Base-by-base conservation (phyloP, 306 rosid species). In the Inga leiocalycina region DNA sequence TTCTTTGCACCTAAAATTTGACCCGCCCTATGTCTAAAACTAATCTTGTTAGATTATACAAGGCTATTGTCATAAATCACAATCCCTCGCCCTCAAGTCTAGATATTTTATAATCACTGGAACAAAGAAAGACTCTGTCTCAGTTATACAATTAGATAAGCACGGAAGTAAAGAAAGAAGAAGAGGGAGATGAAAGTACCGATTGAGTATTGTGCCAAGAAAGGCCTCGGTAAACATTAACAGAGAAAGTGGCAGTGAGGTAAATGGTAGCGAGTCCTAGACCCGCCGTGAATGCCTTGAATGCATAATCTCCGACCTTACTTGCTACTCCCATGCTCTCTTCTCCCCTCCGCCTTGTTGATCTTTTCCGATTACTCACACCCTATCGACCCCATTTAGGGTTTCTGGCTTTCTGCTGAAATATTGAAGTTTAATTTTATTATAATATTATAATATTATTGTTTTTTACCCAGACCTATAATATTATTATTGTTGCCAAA, bases 171-270 rank as follows among this genome's bases (percentile, higher is more conserved):
- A 7, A 65, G 43, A 65, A 34, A 44, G 13, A 6, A 22, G 37
- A 13, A 22, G n/a, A 74, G 67, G n/a, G 20, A 34, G 34, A 52
- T 20, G 30, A 19, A 41, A 22, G 56, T 24, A 91, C 92, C 65
- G 90, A 85, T 88, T 91, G 95, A 87, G 95, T 81, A 27, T 90
- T 88, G 78, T 89, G 95, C 95, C 93, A 91, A 45, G 93, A 75
- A 76, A 91, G 75, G 75, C 95, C 93, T 82, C 84, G 82, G 86
- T 89, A 85, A 81, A 91, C 88, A 81, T 91, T 89, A 59, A 86
- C 80, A 74, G 95, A 89, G 84, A 90, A 90, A 43, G 90, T 85
- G 54, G 84, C 89, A 17, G 93, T 68, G 75, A 91, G 93, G 84
- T 88, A 91, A 30, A 91, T 67, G 77, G 93, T 87, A 44, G 89